Evolutionary conservation across 192 early-diverging fungal genomes (phyloP).

Genomic region (Phycomyces blakesleeanus): DNA sequence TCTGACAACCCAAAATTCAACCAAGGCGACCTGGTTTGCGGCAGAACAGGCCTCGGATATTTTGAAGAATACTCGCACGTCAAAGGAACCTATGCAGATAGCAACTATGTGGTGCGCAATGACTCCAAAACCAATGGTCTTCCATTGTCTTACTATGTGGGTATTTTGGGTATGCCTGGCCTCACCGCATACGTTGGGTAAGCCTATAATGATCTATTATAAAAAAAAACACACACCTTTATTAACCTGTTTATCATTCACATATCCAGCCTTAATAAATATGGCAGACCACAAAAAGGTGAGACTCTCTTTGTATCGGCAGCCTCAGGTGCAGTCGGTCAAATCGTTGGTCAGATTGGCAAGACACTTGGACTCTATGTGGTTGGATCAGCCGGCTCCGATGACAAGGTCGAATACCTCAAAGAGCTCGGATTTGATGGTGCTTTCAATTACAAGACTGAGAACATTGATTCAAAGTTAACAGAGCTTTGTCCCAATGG

Average conservation of each 20-base stretch:
- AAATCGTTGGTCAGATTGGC: slow-evolving; percentile 71
- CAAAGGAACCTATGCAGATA: slow-evolving; percentile 20
- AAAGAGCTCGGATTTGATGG: slow-evolving; percentile 69
- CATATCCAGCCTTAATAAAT: slow-evolving; percentile 42
- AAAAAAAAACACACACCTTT: neutral
- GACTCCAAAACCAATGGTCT: slow-evolving; percentile 40
- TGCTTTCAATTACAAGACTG: slow-evolving; percentile 91
- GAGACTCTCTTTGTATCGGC: slow-evolving; percentile 83
- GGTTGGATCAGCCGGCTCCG: slow-evolving; percentile 76
- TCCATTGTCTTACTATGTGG: slow-evolving; percentile 54
- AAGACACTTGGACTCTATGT: slow-evolving; percentile 72
- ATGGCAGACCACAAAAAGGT: slow-evolving; percentile 72
- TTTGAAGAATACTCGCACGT: slow-evolving; percentile 62
- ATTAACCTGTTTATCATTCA: slow-evolving; percentile 5
- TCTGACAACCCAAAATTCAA: slow-evolving; percentile 53
- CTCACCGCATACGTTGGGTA: slow-evolving; percentile 67
- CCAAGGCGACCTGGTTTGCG: slow-evolving; percentile 61
- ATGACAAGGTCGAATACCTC: slow-evolving; percentile 79
- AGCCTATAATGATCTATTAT: neutral
- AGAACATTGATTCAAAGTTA: slow-evolving; percentile 49
- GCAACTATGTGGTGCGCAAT: slow-evolving; percentile 34
- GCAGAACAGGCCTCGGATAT: slow-evolving; percentile 27
- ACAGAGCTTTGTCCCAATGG: slow-evolving; percentile 65
- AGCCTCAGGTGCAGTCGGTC: slow-evolving; percentile 71
- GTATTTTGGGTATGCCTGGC: slow-evolving; percentile 76